Base-by-base conservation (phyloP, 768 basidiomycete species). In the Termitomyces sp. region DNA sequence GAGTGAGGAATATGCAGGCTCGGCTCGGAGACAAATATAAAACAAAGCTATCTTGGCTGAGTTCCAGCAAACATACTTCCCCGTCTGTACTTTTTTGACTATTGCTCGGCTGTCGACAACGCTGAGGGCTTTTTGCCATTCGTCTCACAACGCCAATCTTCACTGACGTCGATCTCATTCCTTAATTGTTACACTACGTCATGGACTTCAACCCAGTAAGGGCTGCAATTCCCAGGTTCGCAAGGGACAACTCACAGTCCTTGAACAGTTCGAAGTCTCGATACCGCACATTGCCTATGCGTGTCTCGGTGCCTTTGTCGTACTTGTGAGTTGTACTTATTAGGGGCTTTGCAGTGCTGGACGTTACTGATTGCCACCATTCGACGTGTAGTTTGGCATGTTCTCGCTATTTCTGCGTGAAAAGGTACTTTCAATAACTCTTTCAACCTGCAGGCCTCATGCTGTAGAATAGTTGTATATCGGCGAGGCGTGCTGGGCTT, bases 401-500 rank as follows among this genome's bases (percentile, higher is more conserved):
- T 92, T 95, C 74, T 94, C 92, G 3, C 79, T 95, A 6, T 84
- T 98, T 63, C 81, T 98, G 64, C 88, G 94, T 67, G 93, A 95
- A 76, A 85, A 82, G 76, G 89, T 88, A 53, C 43, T 75, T 69
- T n/a, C 26, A 46, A 31, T 50, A 10, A 24, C 50, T 13, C 36
- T 29, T 34, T 2, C 50, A 43, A 31, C 46, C 22, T 58, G 56
- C 55, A 34, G 31, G 61, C 43, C 57, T 55, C 53, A 39, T 18
- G 6, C 55, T 47, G 14, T 36, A 34, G 36, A 29, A 24, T 59
- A 92, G 83, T 72, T 96, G 26, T 98, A 97, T 69, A 86, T 98
- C 57, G 97, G 97, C 59, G 97, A 99, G 79, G 94, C 97, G 14
- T 91, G 90, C 63, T 92, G 92, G 84, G 94, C 96, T 0, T 97